Evolutionary conservation across 768 basidiomycete genomes (phyloP), one percentile per base, ranked within the genome.

Genomic region (Clavulina sp.): DNA sequence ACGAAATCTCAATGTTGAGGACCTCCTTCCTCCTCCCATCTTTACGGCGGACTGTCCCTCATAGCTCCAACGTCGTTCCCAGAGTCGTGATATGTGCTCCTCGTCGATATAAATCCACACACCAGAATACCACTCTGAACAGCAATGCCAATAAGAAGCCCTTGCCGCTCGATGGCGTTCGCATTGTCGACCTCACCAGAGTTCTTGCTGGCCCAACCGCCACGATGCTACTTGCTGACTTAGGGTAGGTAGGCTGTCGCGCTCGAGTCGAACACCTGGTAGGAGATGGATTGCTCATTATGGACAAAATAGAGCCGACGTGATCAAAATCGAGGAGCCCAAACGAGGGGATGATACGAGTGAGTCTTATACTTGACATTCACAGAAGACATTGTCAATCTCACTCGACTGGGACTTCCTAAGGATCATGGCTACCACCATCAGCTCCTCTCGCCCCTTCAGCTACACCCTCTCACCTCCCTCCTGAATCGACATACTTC

Each of bases 401-500:
- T 19, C 19, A 38, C 34, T 7, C 34, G 34, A 7, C 18, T 49
- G 28, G 18, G 16, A 19, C 26, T 19, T 54, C 54, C 50, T 52
- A 28, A 64, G 63, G 63, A 29, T 59, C 65, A 2, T 66, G 68
- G 68, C 58, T 53, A 29, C 66, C 66, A 5, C 68, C 68, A 2
- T 62, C 62, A 19, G 71, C 71, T 0, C 70, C 72, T 7, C 52
- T 67, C 5, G 21, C 61, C 7, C 57, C 70, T 9, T 19, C 50
- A 4, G 59, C 65, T 40, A 70, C 72, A 52, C 65, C 81, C 0
- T 62, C 72, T 5, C 76, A 84, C 60, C 70, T 87, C 0, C 88
- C 87, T 5, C 76, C 88, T 6, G 92, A 96, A 63, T 85, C 87
- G 3, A 87, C 92, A 0, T 96, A 96, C 62, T 96, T 93, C 63